These are phyloP conservation scores for Coprinellus micaceus DNA, from an alignment of 768 basidiomycete species.

Conservation along the genomic window DNA sequence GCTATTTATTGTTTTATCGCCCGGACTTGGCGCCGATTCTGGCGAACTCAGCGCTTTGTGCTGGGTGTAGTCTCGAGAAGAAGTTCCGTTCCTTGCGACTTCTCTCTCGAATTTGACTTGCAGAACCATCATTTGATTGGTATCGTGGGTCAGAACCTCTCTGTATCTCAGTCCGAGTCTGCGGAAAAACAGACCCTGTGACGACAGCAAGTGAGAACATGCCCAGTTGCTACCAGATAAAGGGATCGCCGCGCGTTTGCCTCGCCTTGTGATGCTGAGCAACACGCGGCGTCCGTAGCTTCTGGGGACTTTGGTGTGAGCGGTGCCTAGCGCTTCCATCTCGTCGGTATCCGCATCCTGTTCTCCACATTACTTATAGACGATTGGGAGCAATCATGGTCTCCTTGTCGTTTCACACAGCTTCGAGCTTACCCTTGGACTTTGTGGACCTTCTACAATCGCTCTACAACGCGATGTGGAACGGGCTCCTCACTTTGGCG, in stretches of 20 bases:
- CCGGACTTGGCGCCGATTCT: too few relatives aligned
- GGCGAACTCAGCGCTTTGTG: too few relatives aligned
- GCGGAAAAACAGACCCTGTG: too few relatives aligned
- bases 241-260: not conserved
- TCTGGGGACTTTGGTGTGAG: not conserved
- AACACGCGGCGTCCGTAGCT: not conserved
- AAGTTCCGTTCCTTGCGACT: too few relatives aligned
- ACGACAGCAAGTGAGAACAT: too few relatives aligned
- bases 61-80: too few relatives aligned
- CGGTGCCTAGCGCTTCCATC: not conserved
- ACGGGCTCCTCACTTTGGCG: slow-evolving; percentile 39
- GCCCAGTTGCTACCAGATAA: too few relatives aligned
- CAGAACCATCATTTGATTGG: too few relatives aligned
- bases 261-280: not conserved
- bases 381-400: slow-evolving; percentile 22
- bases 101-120: too few relatives aligned
- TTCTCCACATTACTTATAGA: not conserved
- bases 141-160: too few relatives aligned
- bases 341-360: not conserved
- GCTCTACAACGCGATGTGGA: slow-evolving; percentile 37
- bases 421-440: slow-evolving; percentile 29
- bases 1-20: too few relatives aligned
- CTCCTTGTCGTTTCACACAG: slow-evolving; percentile 30
- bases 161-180: too few relatives aligned
- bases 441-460: slow-evolving; percentile 33